Evolutionary conservation across 768 basidiomycete genomes (phyloP).

Genomic region (Pisolithus microcarpus): DNA sequence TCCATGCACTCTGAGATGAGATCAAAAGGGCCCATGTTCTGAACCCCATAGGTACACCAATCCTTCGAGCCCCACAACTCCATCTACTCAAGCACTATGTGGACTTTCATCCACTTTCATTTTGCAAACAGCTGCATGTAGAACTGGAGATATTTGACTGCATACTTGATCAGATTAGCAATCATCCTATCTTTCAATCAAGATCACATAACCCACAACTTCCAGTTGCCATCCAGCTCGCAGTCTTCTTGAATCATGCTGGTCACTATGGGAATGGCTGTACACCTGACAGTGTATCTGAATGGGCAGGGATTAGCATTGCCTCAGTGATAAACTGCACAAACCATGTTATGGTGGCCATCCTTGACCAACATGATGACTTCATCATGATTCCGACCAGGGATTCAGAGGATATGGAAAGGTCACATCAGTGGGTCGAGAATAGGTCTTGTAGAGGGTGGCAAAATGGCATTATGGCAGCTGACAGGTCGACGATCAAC

Average conservation of each 20-base stretch:
- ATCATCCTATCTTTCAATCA: background rate
- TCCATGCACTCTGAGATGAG: too few relatives aligned
- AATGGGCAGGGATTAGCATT: constrained; percentile 6
- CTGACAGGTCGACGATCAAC: constrained; percentile 29
- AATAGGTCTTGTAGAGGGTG: constrained; percentile 13
- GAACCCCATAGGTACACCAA: too few relatives aligned
- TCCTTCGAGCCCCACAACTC: too few relatives aligned
- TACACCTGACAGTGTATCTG: constrained; percentile 5
- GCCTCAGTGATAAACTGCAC: constrained; percentile 13
- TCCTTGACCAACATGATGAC: constrained; percentile 7
- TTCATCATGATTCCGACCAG: constrained; percentile 2
- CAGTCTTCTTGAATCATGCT: background rate
- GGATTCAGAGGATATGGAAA: background rate
- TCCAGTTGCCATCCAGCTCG: constrained; percentile 21
- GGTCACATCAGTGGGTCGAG: constrained; percentile 11
- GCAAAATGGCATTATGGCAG: constrained; percentile 30
- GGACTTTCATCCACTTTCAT: background rate
- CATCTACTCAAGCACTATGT: constrained; percentile 1
- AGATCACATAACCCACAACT: constrained; percentile 10
- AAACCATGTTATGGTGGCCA: constrained; percentile 8
- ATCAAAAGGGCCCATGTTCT: too few relatives aligned
- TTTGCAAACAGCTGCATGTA: background rate
- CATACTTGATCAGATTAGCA: constrained; percentile 3
- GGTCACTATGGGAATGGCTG: constrained; percentile 2
- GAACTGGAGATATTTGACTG: background rate